phyloP scores from a whole-genome alignment of 139 green algal species.

The Bryopsis sp. region DNA sequence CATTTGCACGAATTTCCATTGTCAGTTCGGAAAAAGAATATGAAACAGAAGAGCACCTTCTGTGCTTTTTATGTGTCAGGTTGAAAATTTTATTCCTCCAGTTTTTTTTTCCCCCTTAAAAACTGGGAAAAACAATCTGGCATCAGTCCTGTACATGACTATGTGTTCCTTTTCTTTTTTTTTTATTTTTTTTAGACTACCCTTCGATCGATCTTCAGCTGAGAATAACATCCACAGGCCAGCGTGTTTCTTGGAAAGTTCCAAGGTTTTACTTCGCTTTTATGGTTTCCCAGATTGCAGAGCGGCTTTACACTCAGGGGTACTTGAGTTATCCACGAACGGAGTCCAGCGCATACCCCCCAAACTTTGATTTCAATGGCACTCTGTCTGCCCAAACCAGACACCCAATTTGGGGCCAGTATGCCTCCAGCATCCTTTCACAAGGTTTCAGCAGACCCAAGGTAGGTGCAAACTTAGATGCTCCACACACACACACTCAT shows the following conservation, averaged over 20 bases:
- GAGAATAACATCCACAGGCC: neutral
- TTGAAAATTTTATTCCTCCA: no score
- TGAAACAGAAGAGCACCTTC: no score
- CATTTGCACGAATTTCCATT: no score
- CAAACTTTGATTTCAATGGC: constrained; percentile 64
- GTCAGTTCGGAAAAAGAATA: no score
- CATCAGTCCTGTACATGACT: no score
- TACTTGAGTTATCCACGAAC: constrained; percentile 84
- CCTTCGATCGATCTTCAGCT: no score
- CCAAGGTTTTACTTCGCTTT: neutral
- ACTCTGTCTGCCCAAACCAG: constrained; percentile 42
- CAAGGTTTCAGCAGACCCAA: constrained; percentile 37
- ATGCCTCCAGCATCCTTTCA: constrained; percentile 47
- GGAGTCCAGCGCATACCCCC: constrained; percentile 73
- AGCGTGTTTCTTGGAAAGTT: neutral
- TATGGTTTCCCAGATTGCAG: constrained; percentile 44
- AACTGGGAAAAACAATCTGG: no score
- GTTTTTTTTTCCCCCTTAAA: no score
- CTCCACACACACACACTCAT: no score
- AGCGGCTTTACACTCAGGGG: constrained; percentile 76
- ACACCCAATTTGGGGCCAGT: constrained; percentile 73
- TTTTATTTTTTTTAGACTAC: neutral
- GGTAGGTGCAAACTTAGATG: constrained; percentile 23
- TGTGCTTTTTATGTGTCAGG: no score
- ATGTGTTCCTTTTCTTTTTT: neutral